Evolutionary conservation across 169 alveolate species (phyloP).

Genomic region (Babesia caballi): DNA sequence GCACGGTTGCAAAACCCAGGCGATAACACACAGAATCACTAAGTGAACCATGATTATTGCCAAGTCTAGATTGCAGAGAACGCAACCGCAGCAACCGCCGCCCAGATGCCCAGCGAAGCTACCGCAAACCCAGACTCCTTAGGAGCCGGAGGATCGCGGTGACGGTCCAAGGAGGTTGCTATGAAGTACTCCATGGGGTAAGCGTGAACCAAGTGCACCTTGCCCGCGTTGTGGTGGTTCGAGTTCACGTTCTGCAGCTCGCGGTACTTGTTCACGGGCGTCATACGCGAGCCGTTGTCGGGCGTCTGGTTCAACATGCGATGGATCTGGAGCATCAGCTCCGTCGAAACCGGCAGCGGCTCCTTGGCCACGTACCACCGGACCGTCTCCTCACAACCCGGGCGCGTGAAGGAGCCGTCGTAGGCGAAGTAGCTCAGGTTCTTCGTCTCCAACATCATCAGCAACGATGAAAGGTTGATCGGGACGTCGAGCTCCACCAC

Average conservation of each 20-base stretch:
- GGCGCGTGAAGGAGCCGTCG: slow-evolving; percentile 80
- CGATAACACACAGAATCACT: no score
- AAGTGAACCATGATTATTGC: no score
- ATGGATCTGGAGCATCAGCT: slow-evolving; percentile 77
- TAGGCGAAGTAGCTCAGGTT: slow-evolving; percentile 77
- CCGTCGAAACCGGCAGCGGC: slow-evolving; percentile 82
- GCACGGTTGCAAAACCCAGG: no score
- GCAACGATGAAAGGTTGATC: slow-evolving; percentile 73
- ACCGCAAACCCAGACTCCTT: neutral
- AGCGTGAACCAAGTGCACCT: slow-evolving; percentile 77
- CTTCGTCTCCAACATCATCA: slow-evolving; percentile 82
- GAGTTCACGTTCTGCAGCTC: slow-evolving; percentile 74
- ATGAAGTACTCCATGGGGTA: slow-evolving; percentile 80
- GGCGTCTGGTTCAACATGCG: slow-evolving; percentile 76
- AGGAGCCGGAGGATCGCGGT: neutral
- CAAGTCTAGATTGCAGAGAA: no score
- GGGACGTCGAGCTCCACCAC: slow-evolving; percentile 69
- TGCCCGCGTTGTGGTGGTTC: slow-evolving; percentile 70
- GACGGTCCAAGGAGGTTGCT: slow-evolving; percentile 53
- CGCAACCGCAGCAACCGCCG: neutral
- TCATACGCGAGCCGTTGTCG: slow-evolving; percentile 42
- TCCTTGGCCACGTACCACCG: slow-evolving; percentile 83
- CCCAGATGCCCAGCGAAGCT: neutral
- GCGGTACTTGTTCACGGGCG: slow-evolving; percentile 66
- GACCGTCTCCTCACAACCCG: slow-evolving; percentile 80